Evolutionary conservation across 2,329 filamentous ascomycete species (phyloP), one percentile per base, ranked within the genome.

Genomic region (Zymoseptoria crescenta): DNA sequence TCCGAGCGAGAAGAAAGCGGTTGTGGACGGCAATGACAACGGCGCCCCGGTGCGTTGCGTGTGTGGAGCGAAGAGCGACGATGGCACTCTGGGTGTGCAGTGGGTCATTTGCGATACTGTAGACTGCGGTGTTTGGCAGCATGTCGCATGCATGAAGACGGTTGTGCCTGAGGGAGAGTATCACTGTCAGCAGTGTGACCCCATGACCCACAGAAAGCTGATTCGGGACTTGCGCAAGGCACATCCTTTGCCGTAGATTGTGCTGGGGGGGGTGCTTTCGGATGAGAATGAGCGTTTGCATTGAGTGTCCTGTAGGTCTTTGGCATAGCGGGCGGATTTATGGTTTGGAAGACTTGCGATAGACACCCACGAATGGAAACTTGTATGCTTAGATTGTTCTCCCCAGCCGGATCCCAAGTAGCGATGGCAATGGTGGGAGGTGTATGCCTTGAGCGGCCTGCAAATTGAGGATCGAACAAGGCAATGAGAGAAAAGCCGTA

Each of bases 61-160:
- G 41, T 72, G 70, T 52, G 68, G 67, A n/a, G 58, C 54, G 9
- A 57, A 19, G 9, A 48, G 50, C n/a, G 62, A 67, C 56, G 60
- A 66, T 27, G 53, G 58, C 28, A 55, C 49, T 2, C 60, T 62
- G 24, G 49, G 54, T 24, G 55, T 52, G 6, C 56, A 62, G 4
- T 69, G 66, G 64, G 52, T 69, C 8, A 55, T 49, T 3, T 70
- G 69, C 61, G 67, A 69, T 13, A 52, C 24, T 3, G 50, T 28
- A 3, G 48, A 49, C 19, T 70, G 69, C 35, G 24, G 27, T 20
- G 69, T 69, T 8, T 72, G 70, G 69, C 68, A 72, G 65, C 69
- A 72, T 52, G 52, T 59, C 9, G 45, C 21, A 2, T 72, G 70
- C 49, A 59, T 72, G 52, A 61, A 59, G 8, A 59, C 56, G 6